Evolutionary conservation across 768 basidiomycete species (phyloP).

Genomic region (Lanmaoa rubissima): DNA sequence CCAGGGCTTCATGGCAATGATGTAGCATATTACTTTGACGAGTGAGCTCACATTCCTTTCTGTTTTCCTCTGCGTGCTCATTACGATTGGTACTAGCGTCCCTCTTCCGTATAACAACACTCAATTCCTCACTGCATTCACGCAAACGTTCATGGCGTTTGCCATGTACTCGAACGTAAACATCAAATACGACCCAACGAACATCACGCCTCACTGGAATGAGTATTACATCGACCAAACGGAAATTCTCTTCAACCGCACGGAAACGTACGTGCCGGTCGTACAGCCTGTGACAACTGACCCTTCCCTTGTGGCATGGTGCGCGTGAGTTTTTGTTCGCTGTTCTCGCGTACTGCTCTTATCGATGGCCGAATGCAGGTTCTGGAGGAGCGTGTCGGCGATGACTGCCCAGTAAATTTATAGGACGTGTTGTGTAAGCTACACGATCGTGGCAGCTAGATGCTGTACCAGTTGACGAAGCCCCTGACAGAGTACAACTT

Average conservation of each 20-base stretch:
- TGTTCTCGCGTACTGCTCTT: neutral
- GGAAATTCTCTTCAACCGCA: neutral
- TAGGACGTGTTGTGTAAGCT: neutral
- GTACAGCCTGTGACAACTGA: neutral
- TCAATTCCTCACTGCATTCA: neutral
- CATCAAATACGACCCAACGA: neutral
- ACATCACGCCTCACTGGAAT: neutral
- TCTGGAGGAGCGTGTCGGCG: neutral
- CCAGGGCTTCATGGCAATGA: neutral
- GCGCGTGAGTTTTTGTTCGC: neutral
- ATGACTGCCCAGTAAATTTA: neutral
- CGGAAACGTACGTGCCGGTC: neutral
- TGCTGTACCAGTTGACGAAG: neutral
- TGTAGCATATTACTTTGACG: neutral
- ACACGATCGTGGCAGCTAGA: neutral
- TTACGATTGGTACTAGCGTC: neutral
- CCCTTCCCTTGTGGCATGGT: neutral
- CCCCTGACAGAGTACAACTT: neutral
- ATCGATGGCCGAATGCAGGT: neutral
- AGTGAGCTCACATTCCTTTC: neutral
- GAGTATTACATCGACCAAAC: neutral
- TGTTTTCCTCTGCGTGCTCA: neutral
- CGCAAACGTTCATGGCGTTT: neutral
- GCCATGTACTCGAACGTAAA: neutral
- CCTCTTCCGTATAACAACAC: neutral